A percentile compares a stretch with the other conserved stretches of the same genome.
Conservation (phyloP, 2,329 filamentous ascomycete species). For the Rutstroemia sp. region DNA sequence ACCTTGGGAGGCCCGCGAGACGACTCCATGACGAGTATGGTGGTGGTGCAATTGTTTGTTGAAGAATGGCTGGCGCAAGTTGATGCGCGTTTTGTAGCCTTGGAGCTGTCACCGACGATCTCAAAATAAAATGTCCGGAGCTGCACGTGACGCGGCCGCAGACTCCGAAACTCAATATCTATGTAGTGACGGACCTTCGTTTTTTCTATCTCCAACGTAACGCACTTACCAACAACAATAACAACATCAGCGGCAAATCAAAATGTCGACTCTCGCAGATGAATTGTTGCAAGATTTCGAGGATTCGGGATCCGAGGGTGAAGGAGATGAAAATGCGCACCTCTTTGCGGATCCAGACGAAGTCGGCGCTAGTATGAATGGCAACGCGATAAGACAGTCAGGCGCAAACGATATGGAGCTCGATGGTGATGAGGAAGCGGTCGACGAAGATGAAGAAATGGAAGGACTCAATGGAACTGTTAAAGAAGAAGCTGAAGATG, state of each 20-base stretch:
- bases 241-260: constrained; percentile 11
- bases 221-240: neutral
- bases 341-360: constrained; percentile 37
- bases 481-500: constrained; percentile 44
- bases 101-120: constrained; percentile 2
- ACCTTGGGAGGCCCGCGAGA: constrained; percentile 88
- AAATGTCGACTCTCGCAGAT: constrained; percentile 86
- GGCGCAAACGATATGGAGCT: constrained; percentile 45
- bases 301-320: constrained; percentile 72
- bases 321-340: constrained; percentile 48
- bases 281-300: constrained; percentile 90
- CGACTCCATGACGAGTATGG: constrained; percentile 64
- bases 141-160: constrained; percentile 9
- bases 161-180: neutral
- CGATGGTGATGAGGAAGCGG: constrained; percentile 53
- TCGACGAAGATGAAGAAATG: constrained; percentile 54
- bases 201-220: neutral
- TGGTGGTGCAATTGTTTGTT: neutral
- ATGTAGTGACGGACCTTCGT: no score
- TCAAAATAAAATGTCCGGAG: neutral
- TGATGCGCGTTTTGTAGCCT: neutral
- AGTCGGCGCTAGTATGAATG: constrained; percentile 31
- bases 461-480: constrained; percentile 34
- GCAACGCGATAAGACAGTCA: constrained; percentile 21
- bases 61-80: constrained; percentile 4